Evolutionary conservation across 2,329 filamentous ascomycete genomes (phyloP).

Genomic region (Calcarisporium arbuscula): DNA sequence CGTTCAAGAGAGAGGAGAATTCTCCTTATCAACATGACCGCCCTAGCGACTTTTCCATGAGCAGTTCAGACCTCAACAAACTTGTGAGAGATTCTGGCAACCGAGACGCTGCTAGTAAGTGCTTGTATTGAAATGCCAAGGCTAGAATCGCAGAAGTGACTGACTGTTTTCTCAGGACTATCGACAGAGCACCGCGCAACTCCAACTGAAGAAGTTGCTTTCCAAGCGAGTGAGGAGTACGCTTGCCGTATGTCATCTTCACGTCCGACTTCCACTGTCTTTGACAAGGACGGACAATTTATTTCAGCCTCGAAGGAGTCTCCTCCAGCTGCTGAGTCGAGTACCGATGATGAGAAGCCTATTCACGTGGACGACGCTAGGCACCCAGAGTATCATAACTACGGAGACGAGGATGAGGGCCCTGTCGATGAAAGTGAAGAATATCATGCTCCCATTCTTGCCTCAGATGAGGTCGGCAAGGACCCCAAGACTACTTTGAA

Average conservation of each 20-base stretch:
- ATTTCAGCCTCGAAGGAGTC: slow-evolving; percentile 23
- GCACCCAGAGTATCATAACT: slow-evolving; percentile 31
- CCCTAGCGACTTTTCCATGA: slow-evolving; percentile 72
- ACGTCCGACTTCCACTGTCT: slow-evolving; percentile 38
- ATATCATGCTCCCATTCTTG: slow-evolving; percentile 75
- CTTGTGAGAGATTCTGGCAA: slow-evolving; percentile 69
- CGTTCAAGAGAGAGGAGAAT: slow-evolving; percentile 63
- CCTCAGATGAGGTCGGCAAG: slow-evolving; percentile 79
- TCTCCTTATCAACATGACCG: slow-evolving; percentile 49
- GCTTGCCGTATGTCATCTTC: slow-evolving; percentile 70
- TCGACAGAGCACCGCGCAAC: slow-evolving; percentile 60
- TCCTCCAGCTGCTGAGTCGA: slow-evolving; percentile 21
- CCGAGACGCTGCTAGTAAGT: slow-evolving; percentile 43
- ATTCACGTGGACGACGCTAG: slow-evolving; percentile 69
- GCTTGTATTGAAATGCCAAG: slow-evolving; percentile 35
- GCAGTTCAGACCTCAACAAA: slow-evolving; percentile 83
- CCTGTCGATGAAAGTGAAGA: slow-evolving; percentile 51
- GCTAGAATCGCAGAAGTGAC: too few species aligned
- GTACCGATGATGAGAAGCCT: slow-evolving; percentile 44
- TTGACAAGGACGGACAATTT: slow-evolving; percentile 30
- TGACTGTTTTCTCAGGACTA: too few species aligned
- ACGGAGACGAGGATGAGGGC: slow-evolving; percentile 32
- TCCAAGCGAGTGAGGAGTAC: slow-evolving; percentile 80
- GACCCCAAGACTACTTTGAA: slow-evolving; percentile 61
- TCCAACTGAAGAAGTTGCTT: slow-evolving; percentile 86